phyloP scores from a whole-genome alignment of 192 early-diverging fungal genomes.

The Gorgonomyces haynaldii region DNA sequence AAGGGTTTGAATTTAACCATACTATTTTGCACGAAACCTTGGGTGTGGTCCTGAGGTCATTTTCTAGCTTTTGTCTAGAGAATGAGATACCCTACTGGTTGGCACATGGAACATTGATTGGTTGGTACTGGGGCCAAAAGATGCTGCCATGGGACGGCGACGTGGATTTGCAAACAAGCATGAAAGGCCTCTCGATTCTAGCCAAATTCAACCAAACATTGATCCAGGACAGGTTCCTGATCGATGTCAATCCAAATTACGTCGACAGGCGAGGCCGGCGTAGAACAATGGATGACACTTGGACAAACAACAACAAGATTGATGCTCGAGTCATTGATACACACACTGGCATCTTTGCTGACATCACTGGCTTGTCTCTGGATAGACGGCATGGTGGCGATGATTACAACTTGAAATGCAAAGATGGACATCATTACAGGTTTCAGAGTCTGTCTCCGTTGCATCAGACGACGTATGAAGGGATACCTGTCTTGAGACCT shows the following conservation, averaged over 20 bases:
- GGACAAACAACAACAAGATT: slow-evolving; percentile 8
- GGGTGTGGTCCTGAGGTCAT: no score
- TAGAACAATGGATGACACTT: no score
- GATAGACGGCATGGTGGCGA: not conserved
- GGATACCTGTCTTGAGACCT: slow-evolving; percentile 6
- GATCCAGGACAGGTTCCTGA: not conserved
- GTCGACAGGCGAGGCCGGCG: not conserved
- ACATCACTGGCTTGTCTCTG: slow-evolving; percentile 6
- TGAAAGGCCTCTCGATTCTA: not conserved
- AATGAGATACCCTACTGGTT: slow-evolving; percentile 23
- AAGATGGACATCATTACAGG: not conserved
- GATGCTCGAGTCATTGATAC: slow-evolving; percentile 12
- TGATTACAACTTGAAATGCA: not conserved
- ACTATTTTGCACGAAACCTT: no score
- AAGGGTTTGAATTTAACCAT: no score
- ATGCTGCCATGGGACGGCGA: slow-evolving; percentile 29
- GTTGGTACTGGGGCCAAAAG: slow-evolving; percentile 27
- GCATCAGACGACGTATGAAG: not conserved
- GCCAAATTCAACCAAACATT: not conserved
- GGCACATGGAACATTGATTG: slow-evolving; percentile 25
- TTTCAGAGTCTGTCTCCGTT: not conserved
- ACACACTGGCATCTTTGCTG: slow-evolving; percentile 2
- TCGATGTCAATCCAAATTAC: slow-evolving; percentile 2
- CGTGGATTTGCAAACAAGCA: slow-evolving; percentile 13
- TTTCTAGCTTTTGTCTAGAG: slow-evolving; percentile 12